Percentiles rank a stretch among this genome's conserved stretches.
Evolutionary conservation across 495 filamentous ascomycete genomes (phyloP).

Genomic region (Barbatosphaeria neglecta): DNA sequence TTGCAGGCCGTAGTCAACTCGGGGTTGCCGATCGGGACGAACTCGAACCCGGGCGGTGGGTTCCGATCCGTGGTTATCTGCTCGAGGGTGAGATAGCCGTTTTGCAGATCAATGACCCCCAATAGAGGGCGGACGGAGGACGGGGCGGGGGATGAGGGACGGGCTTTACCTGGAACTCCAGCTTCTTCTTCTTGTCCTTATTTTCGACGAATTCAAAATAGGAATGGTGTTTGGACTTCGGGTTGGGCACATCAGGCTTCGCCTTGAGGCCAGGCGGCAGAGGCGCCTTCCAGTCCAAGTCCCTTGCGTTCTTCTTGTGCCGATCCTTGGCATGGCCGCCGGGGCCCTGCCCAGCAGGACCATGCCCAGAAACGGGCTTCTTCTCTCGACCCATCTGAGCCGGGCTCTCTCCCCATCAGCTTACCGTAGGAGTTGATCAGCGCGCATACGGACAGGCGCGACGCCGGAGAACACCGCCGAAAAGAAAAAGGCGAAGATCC

Average conservation of each 20-base stretch:
- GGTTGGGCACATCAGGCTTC: slow-evolving; percentile 13
- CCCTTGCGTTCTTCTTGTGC: slow-evolving; percentile 18
- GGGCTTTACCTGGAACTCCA: slow-evolving; percentile 33
- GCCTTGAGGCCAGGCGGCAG: slow-evolving; percentile 18
- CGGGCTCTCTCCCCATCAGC: slow-evolving; percentile 1
- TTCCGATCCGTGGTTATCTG: slow-evolving; percentile 31
- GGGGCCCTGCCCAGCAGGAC: slow-evolving; percentile 9
- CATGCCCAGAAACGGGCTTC: slow-evolving; percentile 8
- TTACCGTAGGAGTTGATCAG: slow-evolving; percentile 1
- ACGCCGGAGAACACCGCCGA: no score
- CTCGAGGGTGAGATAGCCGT: slow-evolving; percentile 1
- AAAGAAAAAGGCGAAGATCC: no score
- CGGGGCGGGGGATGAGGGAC: not conserved
- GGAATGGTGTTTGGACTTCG: slow-evolving; percentile 38
- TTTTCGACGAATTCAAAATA: slow-evolving; percentile 45
- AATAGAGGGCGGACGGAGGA: not conserved
- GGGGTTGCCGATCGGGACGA: slow-evolving; percentile 73
- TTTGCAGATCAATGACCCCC: not conserved
- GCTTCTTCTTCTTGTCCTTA: slow-evolving; percentile 43
- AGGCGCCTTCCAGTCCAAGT: slow-evolving; percentile 17
- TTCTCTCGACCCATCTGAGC: slow-evolving; percentile 20
- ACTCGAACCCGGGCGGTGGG: slow-evolving; percentile 69
- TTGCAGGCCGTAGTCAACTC: slow-evolving; percentile 66
- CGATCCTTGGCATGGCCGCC: slow-evolving; percentile 20
- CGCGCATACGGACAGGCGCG: not conserved